Evolutionary conservation across 352 stramenopile genomes (phyloP).

Genomic region (Plasmopara halstedii): DNA sequence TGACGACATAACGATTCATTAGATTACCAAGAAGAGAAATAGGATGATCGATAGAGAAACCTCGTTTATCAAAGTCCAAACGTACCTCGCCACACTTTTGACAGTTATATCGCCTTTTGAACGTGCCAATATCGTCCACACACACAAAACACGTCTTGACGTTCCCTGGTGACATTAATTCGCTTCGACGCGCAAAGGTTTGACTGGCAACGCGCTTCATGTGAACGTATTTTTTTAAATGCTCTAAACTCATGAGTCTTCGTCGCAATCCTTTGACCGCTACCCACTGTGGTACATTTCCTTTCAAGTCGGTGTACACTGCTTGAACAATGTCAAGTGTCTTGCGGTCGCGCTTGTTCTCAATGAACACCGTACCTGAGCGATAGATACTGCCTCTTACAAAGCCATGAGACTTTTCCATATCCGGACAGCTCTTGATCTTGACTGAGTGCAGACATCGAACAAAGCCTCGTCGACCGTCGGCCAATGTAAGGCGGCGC

Average conservation of each 20-base stretch:
- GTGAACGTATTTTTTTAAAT: slow-evolving; percentile 73
- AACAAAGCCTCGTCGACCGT: slow-evolving; percentile 55
- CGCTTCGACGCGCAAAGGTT: slow-evolving; percentile 52
- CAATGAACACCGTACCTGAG: slow-evolving; percentile 70
- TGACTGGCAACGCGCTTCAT: slow-evolving; percentile 77
- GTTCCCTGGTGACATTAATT: slow-evolving; percentile 56
- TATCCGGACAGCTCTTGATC: slow-evolving; percentile 75
- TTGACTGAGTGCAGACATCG: slow-evolving; percentile 80
- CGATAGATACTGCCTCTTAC: slow-evolving; percentile 79
- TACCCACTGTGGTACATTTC: slow-evolving; percentile 67
- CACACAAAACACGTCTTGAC: slow-evolving; percentile 79
- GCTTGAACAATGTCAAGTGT: slow-evolving; percentile 71
- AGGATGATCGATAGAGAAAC: not conserved
- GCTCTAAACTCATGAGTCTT: slow-evolving; percentile 62
- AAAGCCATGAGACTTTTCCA: slow-evolving; percentile 73
- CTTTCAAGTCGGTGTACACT: slow-evolving; percentile 78
- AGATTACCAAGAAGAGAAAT: not conserved
- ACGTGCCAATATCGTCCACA: slow-evolving; percentile 72
- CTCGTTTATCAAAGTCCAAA: not conserved
- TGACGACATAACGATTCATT: not conserved
- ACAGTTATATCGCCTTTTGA: slow-evolving; percentile 77
- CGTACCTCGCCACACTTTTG: slow-evolving; percentile 76
- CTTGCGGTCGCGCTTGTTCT: slow-evolving; percentile 65
- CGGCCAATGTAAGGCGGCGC: slow-evolving; percentile 46
- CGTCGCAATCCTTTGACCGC: slow-evolving; percentile 48